Base-by-base conservation (phyloP, 75 land plant species). In the Picea sitchensis region DNA sequence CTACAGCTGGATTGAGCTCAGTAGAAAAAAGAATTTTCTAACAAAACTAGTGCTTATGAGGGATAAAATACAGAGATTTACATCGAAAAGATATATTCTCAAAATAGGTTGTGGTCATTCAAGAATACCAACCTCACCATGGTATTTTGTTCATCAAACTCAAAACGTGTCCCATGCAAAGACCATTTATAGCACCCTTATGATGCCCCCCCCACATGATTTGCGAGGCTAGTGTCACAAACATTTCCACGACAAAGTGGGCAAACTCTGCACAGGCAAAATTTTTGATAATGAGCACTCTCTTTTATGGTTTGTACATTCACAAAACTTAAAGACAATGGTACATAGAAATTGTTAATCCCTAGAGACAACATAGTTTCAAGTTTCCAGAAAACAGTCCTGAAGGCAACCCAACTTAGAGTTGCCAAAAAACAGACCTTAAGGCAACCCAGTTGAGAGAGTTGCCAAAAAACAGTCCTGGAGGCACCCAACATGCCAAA, bases 181-280 rank as follows among this genome's bases (percentile, higher is more conserved):
- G 51, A 17, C 51, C 73, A 71, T 47, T 6, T 47, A 41, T 69
- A 21, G 26, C 3, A 41, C 54, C 14, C 26, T 20, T 41, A 71
- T 41, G 51, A 71, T 38, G 18, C 7, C 0, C 6, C 73, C 2
- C 18, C 73, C 8, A 44, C 47, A 0, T 69, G 73, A 18, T 32
- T n/a, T 81, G 76, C 30, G 31, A 51, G 59, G 41, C 15, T 64
- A 0, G 61, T 15, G 7, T 74, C 84, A 81, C 91, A 90, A 41
- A 90, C 85, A 84, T 90, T 82, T 23, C 85, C 82, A n/a, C 91
- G 87, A 78, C 91, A 90, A 77, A 90, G 84, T 30, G 91, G 91
- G 76, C 90, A 90, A 58, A 90, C 87, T 76, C 91, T 90, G 83
- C 65, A 77, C 26, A 76, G 59, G 36, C 30, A 72, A 56, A 1